Percentiles rank a stretch among this genome's conserved stretches.
Evolutionary conservation across 73 alveolate species (phyloP).

Genomic region (Halteria grandinella): DNA sequence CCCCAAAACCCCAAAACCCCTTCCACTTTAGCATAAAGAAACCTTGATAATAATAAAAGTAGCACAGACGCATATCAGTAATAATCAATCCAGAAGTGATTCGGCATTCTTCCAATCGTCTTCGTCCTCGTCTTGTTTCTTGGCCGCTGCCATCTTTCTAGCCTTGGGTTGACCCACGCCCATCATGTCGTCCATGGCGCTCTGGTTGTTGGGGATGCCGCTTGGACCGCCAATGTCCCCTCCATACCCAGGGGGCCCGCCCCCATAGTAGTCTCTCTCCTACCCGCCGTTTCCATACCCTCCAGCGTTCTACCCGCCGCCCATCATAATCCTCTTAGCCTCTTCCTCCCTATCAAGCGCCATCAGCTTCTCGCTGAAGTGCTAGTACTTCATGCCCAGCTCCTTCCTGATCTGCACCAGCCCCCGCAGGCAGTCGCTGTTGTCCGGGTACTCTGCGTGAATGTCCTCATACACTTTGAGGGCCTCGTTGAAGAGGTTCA

Average conservation of each 20-base stretch:
- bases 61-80: no score
- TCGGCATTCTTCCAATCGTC: no score
- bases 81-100: no score
- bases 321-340: constrained; percentile 40
- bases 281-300: background rate
- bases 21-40: no score
- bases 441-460: constrained; percentile 87
- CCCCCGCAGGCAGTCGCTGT: constrained; percentile 88
- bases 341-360: constrained; percentile 66
- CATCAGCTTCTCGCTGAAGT: constrained; percentile 53
- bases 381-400: constrained; percentile 68
- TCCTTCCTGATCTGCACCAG: constrained; percentile 70
- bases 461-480: constrained; percentile 83
- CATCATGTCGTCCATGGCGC: constrained; percentile 30
- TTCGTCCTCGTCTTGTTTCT: constrained; percentile 45
- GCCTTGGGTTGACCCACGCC: background rate
- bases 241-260: background rate
- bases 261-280: constrained; percentile 25
- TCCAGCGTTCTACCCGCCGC: constrained; percentile 11
- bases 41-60: no score
- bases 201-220: background rate
- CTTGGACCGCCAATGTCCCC: no score
- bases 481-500: constrained; percentile 73
- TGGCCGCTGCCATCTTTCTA: constrained; percentile 22
- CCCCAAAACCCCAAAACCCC: no score